These are phyloP conservation scores for Trametes polyzona DNA, from an alignment of 1,284 basidiomycete genomes.

Conservation along the genomic window DNA sequence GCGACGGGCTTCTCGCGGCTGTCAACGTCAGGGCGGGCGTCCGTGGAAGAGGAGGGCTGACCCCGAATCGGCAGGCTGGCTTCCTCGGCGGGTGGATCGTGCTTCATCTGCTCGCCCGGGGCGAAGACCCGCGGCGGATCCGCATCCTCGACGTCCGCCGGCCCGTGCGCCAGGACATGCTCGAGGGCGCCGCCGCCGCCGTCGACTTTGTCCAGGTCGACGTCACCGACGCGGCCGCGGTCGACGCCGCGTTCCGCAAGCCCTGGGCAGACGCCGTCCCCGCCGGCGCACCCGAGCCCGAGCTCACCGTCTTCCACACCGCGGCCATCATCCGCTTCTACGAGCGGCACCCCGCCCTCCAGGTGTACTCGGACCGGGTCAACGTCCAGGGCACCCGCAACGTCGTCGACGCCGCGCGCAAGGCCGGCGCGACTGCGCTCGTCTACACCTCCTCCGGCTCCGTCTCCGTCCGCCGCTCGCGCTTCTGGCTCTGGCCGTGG, in stretches of 20 bases:
- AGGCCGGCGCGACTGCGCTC: constrained; percentile 52
- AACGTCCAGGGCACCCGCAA: constrained; percentile 71
- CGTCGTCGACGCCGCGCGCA: constrained; percentile 51
- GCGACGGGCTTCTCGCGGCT: not conserved
- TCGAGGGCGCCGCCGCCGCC: constrained; percentile 48
- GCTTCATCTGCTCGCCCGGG: constrained; percentile 63
- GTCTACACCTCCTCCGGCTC: constrained; percentile 69
- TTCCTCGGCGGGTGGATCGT: constrained; percentile 80
- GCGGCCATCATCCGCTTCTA: constrained; percentile 78
- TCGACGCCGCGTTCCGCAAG: constrained; percentile 63
- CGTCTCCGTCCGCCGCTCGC: constrained; percentile 52
- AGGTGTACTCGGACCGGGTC: constrained; percentile 57
- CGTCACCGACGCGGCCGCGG: constrained; percentile 53
- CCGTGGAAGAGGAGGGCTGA: no score
- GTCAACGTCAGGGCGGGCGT: no score
- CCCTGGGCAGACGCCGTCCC: constrained; percentile 52
- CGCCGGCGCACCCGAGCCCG: constrained; percentile 34
- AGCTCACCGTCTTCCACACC: constrained; percentile 71
- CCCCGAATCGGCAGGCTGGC: constrained; percentile 51
- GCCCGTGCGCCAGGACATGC: constrained; percentile 58
- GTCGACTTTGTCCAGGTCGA: constrained; percentile 64
- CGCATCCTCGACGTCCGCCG: constrained; percentile 67
- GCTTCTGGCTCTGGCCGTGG: constrained; percentile 75
- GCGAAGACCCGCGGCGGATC: constrained; percentile 67
- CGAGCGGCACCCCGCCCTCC: constrained; percentile 56